Conservation (phyloP, 768 basidiomycete species). For the Hericium erinaceus region DNA sequence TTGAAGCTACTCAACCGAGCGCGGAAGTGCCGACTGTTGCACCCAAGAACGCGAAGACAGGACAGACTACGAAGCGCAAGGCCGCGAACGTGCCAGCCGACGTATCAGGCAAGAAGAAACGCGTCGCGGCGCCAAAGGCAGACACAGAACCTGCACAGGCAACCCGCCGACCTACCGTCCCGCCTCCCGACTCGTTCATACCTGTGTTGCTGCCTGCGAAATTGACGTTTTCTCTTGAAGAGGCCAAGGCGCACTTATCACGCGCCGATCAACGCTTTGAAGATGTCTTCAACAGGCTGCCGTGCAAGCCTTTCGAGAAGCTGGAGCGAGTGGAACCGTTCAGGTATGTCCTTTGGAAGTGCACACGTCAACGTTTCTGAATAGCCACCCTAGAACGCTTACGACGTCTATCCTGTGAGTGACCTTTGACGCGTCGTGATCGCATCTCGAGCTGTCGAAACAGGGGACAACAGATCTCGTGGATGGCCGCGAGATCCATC, state of each 20-base stretch:
- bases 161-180: not conserved
- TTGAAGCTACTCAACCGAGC: no score
- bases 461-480: constrained; percentile 77
- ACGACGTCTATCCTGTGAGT: constrained; percentile 63
- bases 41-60: no score
- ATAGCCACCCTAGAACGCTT: constrained; percentile 41
- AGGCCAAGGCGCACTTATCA: constrained; percentile 66
- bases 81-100: no score
- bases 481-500: constrained; percentile 80
- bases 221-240: constrained; percentile 68
- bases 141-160: no score
- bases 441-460: not conserved
- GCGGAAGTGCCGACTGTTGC: no score
- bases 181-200: not conserved
- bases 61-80: no score
- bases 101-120: no score
- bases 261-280: constrained; percentile 60
- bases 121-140: no score
- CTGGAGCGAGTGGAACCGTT: constrained; percentile 78
- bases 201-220: constrained; percentile 44
- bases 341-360: constrained; percentile 33
- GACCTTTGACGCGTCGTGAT: not conserved
- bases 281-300: constrained; percentile 52
- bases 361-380: not conserved
- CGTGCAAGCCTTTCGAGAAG: constrained; percentile 70